Percentiles rank a stretch among this genome's conserved stretches.
phyloP scores from a whole-genome alignment of 225 moss, liverwort and hornwort genomes.

The Antitrichia curtipendula region DNA sequence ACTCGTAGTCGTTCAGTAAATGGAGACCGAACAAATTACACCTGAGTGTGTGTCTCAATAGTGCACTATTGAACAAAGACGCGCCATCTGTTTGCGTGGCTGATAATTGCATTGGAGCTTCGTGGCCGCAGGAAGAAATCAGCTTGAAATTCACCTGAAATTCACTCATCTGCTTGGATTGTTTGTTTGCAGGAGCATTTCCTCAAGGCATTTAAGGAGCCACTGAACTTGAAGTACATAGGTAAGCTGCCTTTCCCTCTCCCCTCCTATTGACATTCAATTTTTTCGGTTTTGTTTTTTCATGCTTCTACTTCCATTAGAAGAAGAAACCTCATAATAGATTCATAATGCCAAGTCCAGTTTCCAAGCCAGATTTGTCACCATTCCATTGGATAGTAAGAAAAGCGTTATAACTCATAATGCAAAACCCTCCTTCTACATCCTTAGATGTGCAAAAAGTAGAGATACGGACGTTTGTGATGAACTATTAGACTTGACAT shows the following conservation, averaged over 20 bases:
- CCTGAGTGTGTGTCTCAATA: not conserved
- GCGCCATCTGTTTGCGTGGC: not conserved
- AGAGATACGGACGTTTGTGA: no score
- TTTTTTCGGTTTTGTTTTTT: not conserved
- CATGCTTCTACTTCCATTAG: not conserved
- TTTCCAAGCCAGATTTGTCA: no score
- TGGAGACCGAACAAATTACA: not conserved
- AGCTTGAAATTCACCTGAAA: not conserved
- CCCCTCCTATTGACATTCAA: not conserved
- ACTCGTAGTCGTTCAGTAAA: not conserved
- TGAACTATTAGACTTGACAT: no score
- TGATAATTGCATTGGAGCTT: not conserved
- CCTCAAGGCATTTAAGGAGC: constrained; percentile 34
- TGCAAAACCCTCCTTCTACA: no score
- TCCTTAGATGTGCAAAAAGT: no score
- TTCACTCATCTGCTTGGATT: not conserved
- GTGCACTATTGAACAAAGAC: not conserved
- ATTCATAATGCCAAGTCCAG: no score
- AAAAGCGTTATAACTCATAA: no score
- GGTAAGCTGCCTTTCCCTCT: not conserved
- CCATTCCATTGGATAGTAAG: no score
- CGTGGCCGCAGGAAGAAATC: not conserved
- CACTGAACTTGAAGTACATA: constrained; percentile 47
- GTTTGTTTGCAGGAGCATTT: constrained; percentile 36
- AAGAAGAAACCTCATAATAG: not conserved